Base-by-base conservation (phyloP, 164 flowering plant genomes). In the Malania oleifera region DNA sequence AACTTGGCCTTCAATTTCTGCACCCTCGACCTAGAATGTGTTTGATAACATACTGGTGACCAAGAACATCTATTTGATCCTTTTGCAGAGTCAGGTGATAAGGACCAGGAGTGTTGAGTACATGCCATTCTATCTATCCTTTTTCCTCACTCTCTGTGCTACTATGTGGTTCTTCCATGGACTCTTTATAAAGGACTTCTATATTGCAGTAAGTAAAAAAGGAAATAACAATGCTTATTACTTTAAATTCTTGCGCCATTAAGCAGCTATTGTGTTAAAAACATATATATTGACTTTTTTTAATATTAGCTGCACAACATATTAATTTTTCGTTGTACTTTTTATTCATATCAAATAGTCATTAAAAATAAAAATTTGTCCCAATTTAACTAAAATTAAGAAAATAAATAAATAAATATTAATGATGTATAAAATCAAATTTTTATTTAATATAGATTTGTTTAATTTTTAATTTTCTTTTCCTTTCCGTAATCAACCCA, bases 41-140 rank as follows among this genome's bases (percentile, higher is more conserved):
- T 7, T 1, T 7, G 11, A 7, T 34, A 12, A 34, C 11, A 34
- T 34, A 1, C 38, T 7, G 11, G 38, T 7, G 11, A 12, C 11
- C 10, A 34, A 7, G 11, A 7, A 2, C 19, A 34, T 15, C 9
- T 11, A n/a, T 22, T 10, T 13, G 10, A 17, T 20, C 23, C 1
- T 45, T 12, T 17, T 54, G 48, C 66, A 69, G 77, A 66, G 53
- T 44, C 59, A 45, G 10, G 73, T 73, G 48, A 56, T 73, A 52
- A 56, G 5, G 23, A 74, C 77, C 1, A 74, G 64, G 44, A 74
- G 77, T 20, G 77, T 74, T 2, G 70, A 70, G 52, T 74, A 23
- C 70, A 70, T 74, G 77, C 75, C 77, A 28, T 70, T 74, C 57
- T 23, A 29, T 9, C 59, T 70, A 18, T 70, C 77, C 3, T 58